Percentiles rank a stretch among this genome's conserved stretches.
Evolutionary conservation across 352 stramenopile species (phyloP).

Genomic region (Globisporangium lucens): DNA sequence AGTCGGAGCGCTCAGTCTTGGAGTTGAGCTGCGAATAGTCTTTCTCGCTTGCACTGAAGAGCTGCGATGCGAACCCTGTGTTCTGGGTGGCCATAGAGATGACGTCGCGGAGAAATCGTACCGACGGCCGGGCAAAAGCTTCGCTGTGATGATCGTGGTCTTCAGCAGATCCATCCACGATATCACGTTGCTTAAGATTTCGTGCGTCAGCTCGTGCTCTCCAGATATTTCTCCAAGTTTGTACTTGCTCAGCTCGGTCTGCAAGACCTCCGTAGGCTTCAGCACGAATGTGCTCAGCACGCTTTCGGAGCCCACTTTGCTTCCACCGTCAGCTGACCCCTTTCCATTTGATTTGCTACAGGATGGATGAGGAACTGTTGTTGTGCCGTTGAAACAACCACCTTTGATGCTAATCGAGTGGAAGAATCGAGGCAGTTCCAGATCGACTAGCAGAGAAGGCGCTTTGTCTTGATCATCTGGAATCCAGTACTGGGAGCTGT

Average conservation of each 20-base stretch:
- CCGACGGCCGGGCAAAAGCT: conserved; percentile 68
- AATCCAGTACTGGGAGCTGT: conserved; percentile 56
- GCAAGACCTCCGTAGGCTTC: conserved; percentile 30
- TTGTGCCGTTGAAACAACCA: conserved; percentile 30
- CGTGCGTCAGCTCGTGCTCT: conserved; percentile 62
- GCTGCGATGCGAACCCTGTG: conserved; percentile 51
- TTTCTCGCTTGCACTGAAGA: conserved; percentile 45
- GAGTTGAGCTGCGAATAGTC: conserved; percentile 64
- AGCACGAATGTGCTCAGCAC: conserved; percentile 37
- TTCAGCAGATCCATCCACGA: conserved; percentile 81
- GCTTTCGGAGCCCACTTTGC: background rate
- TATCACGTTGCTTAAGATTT: conserved; percentile 61
- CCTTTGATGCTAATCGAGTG: conserved; percentile 60
- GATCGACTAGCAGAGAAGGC: conserved; percentile 63
- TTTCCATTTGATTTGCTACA: conserved; percentile 5
- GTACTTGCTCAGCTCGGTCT: conserved; percentile 32
- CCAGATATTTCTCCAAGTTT: conserved; percentile 45
- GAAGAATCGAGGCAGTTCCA: conserved; percentile 67
- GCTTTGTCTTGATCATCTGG: conserved; percentile 45
- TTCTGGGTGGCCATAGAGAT: conserved; percentile 68
- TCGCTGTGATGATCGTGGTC: conserved; percentile 54
- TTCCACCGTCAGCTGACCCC: background rate
- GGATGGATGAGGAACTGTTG: conserved; percentile 10
- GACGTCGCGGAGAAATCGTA: conserved; percentile 81
- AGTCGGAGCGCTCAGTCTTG: conserved; percentile 77